These are phyloP conservation scores for Cryptococcus sp. DNA, from an alignment of 1,284 basidiomycete species.

Conservation along the genomic window DNA sequence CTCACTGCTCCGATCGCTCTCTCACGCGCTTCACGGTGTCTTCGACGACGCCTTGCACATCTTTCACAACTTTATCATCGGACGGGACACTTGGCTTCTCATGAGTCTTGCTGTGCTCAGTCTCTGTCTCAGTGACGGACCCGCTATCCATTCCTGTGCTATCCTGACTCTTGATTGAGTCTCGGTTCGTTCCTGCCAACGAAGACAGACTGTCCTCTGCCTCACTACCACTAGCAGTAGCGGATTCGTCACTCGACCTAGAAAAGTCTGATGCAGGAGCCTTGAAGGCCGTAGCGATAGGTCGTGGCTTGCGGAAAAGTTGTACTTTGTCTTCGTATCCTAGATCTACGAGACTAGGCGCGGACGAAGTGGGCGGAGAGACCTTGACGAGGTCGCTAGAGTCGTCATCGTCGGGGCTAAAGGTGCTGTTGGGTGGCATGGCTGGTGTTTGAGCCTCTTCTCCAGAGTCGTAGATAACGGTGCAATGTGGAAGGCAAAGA, in stretches of 20 bases:
- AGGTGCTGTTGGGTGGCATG: not conserved
- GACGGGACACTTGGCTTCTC: conserved; percentile 8
- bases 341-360: not conserved
- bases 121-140: not conserved
- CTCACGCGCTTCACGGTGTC: conserved; percentile 32
- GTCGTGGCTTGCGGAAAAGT: not conserved
- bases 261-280: not conserved
- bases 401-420: conserved; percentile 5
- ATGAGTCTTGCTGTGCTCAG: not conserved
- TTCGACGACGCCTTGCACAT: conserved; percentile 26
- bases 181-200: not conserved
- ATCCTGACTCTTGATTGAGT: not conserved
- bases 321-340: not conserved
- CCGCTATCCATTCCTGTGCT: not conserved
- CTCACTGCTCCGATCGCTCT: conserved; percentile 40
- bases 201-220: not conserved
- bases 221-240: not conserved
- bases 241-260: not conserved
- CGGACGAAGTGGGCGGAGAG: conserved; percentile 13
- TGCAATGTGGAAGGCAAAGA: not conserved
- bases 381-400: conserved; percentile 21
- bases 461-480: not conserved
- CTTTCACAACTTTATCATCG: conserved; percentile 13
- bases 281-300: not conserved
- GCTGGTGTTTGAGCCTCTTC: not conserved